phyloP scores from a whole-genome alignment of 164 flowering plant species.

The Taxillus chinensis region DNA sequence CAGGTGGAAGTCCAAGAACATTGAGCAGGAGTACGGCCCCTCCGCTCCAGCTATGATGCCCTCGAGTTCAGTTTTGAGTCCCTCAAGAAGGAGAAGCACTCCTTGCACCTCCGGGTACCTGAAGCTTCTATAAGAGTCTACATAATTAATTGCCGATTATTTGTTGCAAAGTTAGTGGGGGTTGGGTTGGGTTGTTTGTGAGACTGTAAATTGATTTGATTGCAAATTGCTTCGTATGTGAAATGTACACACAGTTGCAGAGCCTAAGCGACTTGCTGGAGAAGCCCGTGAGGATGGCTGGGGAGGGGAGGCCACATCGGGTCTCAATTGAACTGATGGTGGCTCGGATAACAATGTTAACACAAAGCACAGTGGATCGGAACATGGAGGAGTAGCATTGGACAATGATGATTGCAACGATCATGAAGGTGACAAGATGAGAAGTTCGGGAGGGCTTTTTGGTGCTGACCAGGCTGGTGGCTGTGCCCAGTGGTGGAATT shows the following conservation, averaged over 20 bases:
- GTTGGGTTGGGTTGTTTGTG: background rate
- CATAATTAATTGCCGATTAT: background rate
- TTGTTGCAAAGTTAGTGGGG: no score
- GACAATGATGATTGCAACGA: conserved; percentile 3
- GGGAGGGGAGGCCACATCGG: conserved; percentile 1
- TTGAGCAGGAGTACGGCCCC: conserved; percentile 47
- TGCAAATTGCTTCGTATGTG: background rate
- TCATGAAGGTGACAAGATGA: conserved; percentile 11
- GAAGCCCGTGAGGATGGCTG: conserved; percentile 11
- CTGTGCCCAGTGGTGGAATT: conserved; percentile 44
- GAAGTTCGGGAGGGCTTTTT: conserved; percentile 18
- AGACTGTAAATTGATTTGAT: background rate
- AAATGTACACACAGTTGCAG: conserved; percentile 28
- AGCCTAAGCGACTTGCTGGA: conserved; percentile 25
- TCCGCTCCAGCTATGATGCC: conserved; percentile 35
- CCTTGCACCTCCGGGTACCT: conserved; percentile 42
- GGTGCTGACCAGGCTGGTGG: conserved; percentile 23
- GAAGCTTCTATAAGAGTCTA: background rate
- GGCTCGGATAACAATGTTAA: conserved; percentile 13
- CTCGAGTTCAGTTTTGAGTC: conserved; percentile 31
- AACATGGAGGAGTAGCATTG: conserved; percentile 11
- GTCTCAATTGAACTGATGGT: conserved; percentile 12
- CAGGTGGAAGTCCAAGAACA: conserved; percentile 69
- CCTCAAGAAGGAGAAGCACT: conserved; percentile 44
- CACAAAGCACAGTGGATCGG: conserved; percentile 7